Conservation (phyloP, 73 alveolate genomes). For the Halteria grandinella region DNA sequence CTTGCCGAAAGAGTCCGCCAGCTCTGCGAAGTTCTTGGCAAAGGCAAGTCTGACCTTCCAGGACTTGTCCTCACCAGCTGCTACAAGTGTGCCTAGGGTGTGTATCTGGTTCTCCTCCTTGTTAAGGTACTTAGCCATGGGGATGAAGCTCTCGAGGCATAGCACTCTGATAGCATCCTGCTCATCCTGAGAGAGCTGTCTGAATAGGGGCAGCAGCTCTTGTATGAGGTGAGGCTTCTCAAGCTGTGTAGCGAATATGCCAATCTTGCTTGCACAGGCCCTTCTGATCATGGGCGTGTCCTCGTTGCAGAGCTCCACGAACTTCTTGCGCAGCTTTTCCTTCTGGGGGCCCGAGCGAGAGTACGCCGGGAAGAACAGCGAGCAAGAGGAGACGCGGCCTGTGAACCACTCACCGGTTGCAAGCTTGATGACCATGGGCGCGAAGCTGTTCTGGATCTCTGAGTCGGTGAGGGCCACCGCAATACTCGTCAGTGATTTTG, state of each 20-base stretch:
- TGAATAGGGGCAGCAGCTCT: conserved; percentile 92
- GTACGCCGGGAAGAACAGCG: conserved; percentile 90
- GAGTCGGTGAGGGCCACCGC: conserved; percentile 74
- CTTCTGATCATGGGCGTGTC: conserved; percentile 98
- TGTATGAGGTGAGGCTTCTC: conserved; percentile 89
- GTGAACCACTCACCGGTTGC: conserved; percentile 94
- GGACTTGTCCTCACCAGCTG: conserved; percentile 96
- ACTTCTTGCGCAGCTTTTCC: conserved; percentile 94
- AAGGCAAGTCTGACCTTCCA: conserved; percentile 98
- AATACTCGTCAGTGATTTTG: conserved; percentile 76
- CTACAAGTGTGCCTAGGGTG: conserved; percentile 86
- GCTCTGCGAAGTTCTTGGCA: conserved; percentile 94
- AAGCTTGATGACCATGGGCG: conserved; percentile 85
- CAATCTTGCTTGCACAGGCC: conserved; percentile 95
- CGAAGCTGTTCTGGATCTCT: conserved; percentile 77
- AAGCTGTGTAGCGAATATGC: conserved; percentile 88
- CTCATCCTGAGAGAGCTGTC: conserved; percentile 91
- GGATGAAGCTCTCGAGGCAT: conserved; percentile 89
- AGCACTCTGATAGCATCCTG: conserved; percentile 95
- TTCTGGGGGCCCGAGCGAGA: conserved; percentile 90
- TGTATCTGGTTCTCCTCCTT: conserved; percentile 92
- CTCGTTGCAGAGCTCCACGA: conserved; percentile 95
- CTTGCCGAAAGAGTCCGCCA: conserved; percentile 95
- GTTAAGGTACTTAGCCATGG: conserved; percentile 87
- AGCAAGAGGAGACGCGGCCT: conserved; percentile 96